These are phyloP conservation scores for Pythium scleroteichum DNA, from an alignment of 352 stramenopile species.

Conservation along the genomic window DNA sequence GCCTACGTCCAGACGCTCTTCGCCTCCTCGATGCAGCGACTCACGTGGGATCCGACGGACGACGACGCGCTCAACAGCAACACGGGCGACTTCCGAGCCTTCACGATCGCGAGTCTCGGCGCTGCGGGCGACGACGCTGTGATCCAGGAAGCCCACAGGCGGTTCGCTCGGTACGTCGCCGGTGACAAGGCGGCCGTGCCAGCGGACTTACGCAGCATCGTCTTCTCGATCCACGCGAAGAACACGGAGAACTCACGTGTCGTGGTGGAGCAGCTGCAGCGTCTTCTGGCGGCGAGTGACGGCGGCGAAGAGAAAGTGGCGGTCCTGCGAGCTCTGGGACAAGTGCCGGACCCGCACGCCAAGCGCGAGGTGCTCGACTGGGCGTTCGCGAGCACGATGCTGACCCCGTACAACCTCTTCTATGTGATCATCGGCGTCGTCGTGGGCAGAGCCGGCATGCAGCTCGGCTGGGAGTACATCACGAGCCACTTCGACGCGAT, in stretches of 20 bases:
- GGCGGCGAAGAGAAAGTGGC: constrained; percentile 61
- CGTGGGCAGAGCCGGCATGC: constrained; percentile 1
- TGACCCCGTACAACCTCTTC: constrained; percentile 64
- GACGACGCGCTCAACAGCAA: constrained; percentile 14
- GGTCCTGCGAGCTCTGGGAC: constrained; percentile 53
- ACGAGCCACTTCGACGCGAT: constrained; percentile 62
- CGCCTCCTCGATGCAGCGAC: constrained; percentile 38
- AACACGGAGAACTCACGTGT: background rate
- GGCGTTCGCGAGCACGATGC: constrained; percentile 40
- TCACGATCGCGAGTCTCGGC: constrained; percentile 53
- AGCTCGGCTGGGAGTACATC: constrained; percentile 66
- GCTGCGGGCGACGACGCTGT: constrained; percentile 46
- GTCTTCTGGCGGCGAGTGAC: constrained; percentile 58
- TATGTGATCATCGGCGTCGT: constrained; percentile 50
- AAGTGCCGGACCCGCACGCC: constrained; percentile 29
- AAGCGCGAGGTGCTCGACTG: constrained; percentile 70
- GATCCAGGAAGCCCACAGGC: constrained; percentile 48
- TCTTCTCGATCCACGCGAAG: constrained; percentile 48
- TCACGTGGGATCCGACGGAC: constrained; percentile 46
- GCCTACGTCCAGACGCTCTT: constrained; percentile 54
- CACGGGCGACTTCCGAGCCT: constrained; percentile 53
- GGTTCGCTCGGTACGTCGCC: constrained; percentile 50
- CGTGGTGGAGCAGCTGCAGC: constrained; percentile 48
- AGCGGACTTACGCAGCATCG: constrained; percentile 51
- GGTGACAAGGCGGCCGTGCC: constrained; percentile 42